phyloP scores from a whole-genome alignment of 2,329 filamentous ascomycete species.

The Aaosphaeria arxii region DNA sequence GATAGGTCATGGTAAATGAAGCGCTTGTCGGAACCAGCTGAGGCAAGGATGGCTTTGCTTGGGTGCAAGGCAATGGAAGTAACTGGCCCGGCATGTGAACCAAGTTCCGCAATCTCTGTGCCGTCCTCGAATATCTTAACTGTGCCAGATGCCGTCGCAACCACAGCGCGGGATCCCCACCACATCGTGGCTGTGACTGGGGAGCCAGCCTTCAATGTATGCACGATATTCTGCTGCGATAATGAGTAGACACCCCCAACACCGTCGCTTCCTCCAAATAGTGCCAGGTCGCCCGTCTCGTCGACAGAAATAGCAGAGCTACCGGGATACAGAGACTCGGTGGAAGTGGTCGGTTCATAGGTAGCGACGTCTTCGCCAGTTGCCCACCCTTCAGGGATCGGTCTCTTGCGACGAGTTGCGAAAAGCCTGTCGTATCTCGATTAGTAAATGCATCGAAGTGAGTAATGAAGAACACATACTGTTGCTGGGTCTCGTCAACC shows the following conservation, averaged over 20 bases:
- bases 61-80: conserved; percentile 80
- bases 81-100: conserved; percentile 78
- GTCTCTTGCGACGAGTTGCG: conserved; percentile 84
- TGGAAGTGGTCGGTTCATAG: conserved; percentile 54
- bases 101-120: conserved; percentile 65
- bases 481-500: conserved; percentile 77
- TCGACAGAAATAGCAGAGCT: conserved; percentile 58
- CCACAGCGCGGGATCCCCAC: conserved; percentile 65
- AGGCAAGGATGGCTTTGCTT: conserved; percentile 77
- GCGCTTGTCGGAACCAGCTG: conserved; percentile 87
- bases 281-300: conserved; percentile 61
- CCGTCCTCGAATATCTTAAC: conserved; percentile 78
- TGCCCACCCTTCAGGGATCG: conserved; percentile 81
- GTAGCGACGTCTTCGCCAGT: conserved; percentile 67
- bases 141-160: conserved; percentile 71
- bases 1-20: conserved; percentile 84
- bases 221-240: conserved; percentile 69
- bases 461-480: conserved; percentile 53
- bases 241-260: conserved; percentile 77
- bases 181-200: conserved; percentile 67
- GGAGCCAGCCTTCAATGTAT: conserved; percentile 61
- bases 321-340: conserved; percentile 59
- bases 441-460: background rate
- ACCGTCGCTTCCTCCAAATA: conserved; percentile 73
- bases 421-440: conserved; percentile 62